Evolutionary conservation across 257 asterid genomes (phyloP).

Genomic region (Solanum microdontum): DNA sequence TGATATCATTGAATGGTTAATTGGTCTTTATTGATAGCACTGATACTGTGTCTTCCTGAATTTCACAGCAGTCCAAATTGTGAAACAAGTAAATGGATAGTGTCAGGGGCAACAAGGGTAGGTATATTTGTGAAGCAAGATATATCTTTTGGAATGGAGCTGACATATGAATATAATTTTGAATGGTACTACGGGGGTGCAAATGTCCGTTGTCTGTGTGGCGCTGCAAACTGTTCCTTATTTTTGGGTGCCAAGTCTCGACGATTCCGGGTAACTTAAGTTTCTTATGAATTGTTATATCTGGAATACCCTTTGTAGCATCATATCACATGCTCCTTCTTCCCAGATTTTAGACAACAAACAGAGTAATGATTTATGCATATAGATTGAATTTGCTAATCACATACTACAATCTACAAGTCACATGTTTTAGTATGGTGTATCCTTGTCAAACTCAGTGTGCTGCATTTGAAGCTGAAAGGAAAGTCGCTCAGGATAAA

Average conservation of each 20-base stretch:
- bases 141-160: constrained; percentile 57
- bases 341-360: background rate
- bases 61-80: too few species aligned
- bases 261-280: constrained; percentile 62
- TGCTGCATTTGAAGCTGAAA: background rate
- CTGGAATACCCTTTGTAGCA: background rate
- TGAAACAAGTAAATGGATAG: constrained; percentile 36
- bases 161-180: constrained; percentile 76
- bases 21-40: too few species aligned
- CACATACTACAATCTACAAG: background rate
- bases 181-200: constrained; percentile 89
- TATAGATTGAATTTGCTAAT: background rate
- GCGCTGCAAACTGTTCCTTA: constrained; percentile 76
- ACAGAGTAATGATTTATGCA: background rate
- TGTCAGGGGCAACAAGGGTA: constrained; percentile 77
- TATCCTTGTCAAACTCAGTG: background rate
- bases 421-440: background rate
- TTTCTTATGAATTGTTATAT: background rate
- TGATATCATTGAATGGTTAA: constrained; percentile 44
- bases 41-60: too few species aligned
- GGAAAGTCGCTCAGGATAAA: background rate
- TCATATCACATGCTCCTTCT: background rate
- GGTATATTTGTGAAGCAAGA: constrained; percentile 78
- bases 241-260: constrained; percentile 94
- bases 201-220: constrained; percentile 77